Base-by-base conservation (phyloP, 306 rosid species). In the Quercus mongolica region DNA sequence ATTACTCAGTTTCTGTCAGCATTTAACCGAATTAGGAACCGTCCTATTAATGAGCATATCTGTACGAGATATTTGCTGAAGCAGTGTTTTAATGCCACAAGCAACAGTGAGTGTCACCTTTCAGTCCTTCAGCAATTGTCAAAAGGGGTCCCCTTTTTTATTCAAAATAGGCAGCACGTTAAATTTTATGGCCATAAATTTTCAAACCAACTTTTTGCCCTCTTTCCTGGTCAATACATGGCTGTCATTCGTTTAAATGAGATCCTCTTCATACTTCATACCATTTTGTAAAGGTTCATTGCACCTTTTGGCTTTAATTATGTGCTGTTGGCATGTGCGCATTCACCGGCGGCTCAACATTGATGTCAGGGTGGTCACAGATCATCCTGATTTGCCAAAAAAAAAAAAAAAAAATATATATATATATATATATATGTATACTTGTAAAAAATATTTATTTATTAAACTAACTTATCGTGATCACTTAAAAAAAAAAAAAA, bases 41-140 rank as follows among this genome's bases (percentile, higher is more conserved):
- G 93, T 4, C 91, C 89, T 30, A 88, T 92, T 71, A 94, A 92
- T 92, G 88, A 80, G 75, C 72, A 23, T 46, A 58, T 71, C 71
- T 62, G 76, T 13, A 6, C 10, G 73, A 68, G 31, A 78, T 56
- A 31, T 21, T 70, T 41, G 30, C 3, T 65, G 38, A 64, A 19
- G 5, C 21, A 51, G 76, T 26, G 75, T 80, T 84, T 62, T 44
- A 23, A 67, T 72, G 56, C 84, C 56, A 61, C 82, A 64, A 20
- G 78, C 19, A 85, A 85, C 59, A 35, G 10, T 80, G 30, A 25
- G 71, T 75, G 78, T 67, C 68, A 13, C 70, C 30, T 14, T 14
- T 12, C 54, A 49, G 15, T 3, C 54, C 3, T 46, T 80, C 68
- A 56, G 77, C 73, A 3, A 23, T 56, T 21, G 12, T 69, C 41